Percentiles rank a stretch among this genome's conserved stretches.
These are phyloP conservation scores for Mortierella sp. DNA, from an alignment of 371 early-diverging fungal species.

Conservation along the genomic window DNA sequence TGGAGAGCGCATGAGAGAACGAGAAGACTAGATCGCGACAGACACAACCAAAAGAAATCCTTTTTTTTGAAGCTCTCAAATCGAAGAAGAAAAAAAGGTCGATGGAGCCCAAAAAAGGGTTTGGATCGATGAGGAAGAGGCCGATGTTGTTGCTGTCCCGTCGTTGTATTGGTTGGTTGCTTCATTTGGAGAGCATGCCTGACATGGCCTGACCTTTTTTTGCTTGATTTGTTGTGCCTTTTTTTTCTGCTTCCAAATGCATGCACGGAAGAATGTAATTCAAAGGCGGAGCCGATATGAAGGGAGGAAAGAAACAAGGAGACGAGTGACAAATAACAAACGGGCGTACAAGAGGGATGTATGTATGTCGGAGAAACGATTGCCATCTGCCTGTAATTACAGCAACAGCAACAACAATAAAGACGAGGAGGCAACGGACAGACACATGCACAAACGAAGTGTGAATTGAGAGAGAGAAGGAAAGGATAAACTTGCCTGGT, in stretches of 20 bases:
- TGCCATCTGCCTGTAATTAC: neutral
- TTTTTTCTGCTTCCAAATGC: neutral
- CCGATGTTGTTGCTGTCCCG: neutral
- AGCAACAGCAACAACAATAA: neutral
- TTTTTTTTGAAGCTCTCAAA: conserved; percentile 2
- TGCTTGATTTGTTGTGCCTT: neutral
- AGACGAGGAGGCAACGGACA: neutral
- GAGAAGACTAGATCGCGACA: neutral
- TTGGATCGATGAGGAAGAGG: neutral
- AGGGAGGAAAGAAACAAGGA: neutral
- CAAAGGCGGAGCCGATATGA: neutral
- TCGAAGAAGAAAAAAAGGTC: conserved; percentile 3
- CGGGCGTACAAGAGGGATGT: neutral
- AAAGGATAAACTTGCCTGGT: conserved; percentile 47
- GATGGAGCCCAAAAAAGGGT: conserved; percentile 16
- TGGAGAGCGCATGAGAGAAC: neutral
- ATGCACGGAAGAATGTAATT: neutral
- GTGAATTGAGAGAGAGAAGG: neutral
- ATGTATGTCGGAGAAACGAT: conserved; percentile 6
- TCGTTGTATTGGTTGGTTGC: neutral
- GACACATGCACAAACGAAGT: neutral
- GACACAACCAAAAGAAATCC: neutral
- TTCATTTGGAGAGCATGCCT: conserved; percentile 10
- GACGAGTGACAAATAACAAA: neutral
- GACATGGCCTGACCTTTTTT: conserved; percentile 16